These are phyloP conservation scores for Mortierella hygrophila DNA, from an alignment of 192 early-diverging fungal genomes.

Conservation along the genomic window DNA sequence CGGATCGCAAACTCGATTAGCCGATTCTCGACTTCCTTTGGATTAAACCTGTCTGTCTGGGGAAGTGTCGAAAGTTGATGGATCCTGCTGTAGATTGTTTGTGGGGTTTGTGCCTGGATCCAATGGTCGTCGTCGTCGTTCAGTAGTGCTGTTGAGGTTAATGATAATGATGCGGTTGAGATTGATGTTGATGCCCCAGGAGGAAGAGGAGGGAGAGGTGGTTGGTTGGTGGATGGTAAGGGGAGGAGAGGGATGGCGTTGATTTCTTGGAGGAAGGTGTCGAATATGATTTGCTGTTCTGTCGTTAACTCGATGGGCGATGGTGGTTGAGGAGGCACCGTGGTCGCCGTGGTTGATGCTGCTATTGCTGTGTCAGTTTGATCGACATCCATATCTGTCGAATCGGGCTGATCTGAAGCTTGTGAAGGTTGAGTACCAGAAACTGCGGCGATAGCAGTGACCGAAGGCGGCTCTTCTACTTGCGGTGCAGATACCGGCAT, in stretches of 20 bases:
- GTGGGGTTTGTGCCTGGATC: constrained; percentile 16
- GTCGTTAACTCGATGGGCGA: not conserved
- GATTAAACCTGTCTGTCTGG: constrained; percentile 2
- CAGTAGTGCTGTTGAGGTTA: not conserved
- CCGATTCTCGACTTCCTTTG: constrained; percentile 15
- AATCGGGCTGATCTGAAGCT: not conserved
- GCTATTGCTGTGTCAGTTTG: not conserved
- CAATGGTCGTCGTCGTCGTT: not conserved
- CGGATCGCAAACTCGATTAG: constrained; percentile 52
- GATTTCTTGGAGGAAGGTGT: constrained; percentile 25
- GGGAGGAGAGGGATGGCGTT: constrained; percentile 22
- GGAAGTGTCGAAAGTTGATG: constrained; percentile 29
- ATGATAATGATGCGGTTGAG: not conserved
- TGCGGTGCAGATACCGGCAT: not conserved
- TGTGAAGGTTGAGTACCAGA: not conserved
- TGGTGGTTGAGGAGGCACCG: not conserved
- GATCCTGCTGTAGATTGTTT: constrained; percentile 39
- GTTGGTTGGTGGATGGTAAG: constrained; percentile 8
- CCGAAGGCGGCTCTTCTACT: too few species aligned
- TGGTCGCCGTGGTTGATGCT: not conserved
- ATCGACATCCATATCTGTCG: constrained; percentile 9
- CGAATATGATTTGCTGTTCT: constrained; percentile 29
- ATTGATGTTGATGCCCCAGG: not conserved
- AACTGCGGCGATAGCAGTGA: not conserved
- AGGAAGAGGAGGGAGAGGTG: not conserved